Percentiles rank a stretch among this genome's conserved stretches.
phyloP scores from a whole-genome alignment of 306 rosid species.

The Cucurbita ficifolia region DNA sequence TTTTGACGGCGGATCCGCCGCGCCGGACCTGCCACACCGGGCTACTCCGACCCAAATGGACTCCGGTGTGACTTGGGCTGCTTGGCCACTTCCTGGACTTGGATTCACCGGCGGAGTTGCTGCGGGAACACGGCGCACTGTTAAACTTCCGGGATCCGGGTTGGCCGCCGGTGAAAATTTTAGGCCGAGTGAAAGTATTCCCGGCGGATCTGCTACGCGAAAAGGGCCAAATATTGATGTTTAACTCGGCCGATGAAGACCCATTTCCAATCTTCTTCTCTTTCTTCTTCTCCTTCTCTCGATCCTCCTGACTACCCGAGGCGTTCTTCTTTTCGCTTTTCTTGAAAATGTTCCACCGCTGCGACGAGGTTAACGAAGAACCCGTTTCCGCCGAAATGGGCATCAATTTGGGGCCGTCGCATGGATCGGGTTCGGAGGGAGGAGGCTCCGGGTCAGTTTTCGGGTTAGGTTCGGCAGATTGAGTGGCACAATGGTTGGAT shows the following conservation, averaged over 20 bases:
- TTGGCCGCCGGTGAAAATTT: slow-evolving; percentile 28
- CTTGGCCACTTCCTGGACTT: slow-evolving; percentile 78
- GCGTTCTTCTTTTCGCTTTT: slow-evolving; percentile 40
- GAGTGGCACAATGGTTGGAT: background rate
- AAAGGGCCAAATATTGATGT: slow-evolving; percentile 92
- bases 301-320: slow-evolving; percentile 7
- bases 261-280: slow-evolving; percentile 36
- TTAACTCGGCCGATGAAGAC: slow-evolving; percentile 55
- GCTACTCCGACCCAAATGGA: slow-evolving; percentile 76
- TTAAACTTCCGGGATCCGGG: slow-evolving; percentile 46
- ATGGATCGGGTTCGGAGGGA: too few species aligned
- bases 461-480: slow-evolving; percentile 14
- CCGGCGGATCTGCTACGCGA: slow-evolving; percentile 94
- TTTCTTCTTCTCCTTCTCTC: slow-evolving; percentile 22
- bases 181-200: slow-evolving; percentile 49
- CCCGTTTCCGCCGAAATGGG: slow-evolving; percentile 14
- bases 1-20: slow-evolving; percentile 14
- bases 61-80: slow-evolving; percentile 74
- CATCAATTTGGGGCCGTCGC: slow-evolving; percentile 17
- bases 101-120: slow-evolving; percentile 88
- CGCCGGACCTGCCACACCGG: slow-evolving; percentile 92
- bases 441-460: slow-evolving; percentile 7
- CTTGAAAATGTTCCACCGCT: slow-evolving; percentile 84
- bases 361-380: slow-evolving; percentile 34
- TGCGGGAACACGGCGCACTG: slow-evolving; percentile 95